A percentile compares a stretch with the other conserved stretches of the same genome.
Conservation (phyloP, 371 early-diverging fungal genomes). For the Enterocytospora artemiae region DNA sequence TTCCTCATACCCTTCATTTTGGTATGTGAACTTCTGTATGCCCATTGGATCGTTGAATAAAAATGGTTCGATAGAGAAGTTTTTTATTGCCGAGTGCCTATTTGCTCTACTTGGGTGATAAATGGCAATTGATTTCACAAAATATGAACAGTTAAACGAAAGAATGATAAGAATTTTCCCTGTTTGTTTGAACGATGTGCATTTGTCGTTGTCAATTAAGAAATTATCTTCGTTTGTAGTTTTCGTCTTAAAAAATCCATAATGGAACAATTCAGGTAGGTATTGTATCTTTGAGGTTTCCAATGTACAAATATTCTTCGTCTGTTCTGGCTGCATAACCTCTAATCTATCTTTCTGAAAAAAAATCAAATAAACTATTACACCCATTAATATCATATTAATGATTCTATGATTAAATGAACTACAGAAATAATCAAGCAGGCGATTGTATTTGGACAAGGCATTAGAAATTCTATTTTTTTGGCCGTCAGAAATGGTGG, state of each 20-base stretch:
- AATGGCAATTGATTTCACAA: conserved; percentile 40
- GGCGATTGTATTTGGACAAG: no score
- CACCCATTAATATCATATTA: no score
- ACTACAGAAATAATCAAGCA: no score
- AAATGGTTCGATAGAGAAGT: conserved; percentile 35
- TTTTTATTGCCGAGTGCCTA: conserved; percentile 34
- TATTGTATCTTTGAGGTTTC: conserved; percentile 6
- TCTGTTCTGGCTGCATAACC: no score
- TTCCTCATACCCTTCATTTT: conserved; percentile 35
- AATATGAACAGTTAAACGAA: conserved; percentile 31
- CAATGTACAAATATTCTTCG: background rate
- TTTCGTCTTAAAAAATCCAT: conserved; percentile 30
- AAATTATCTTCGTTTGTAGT: conserved; percentile 6
- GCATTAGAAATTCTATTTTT: no score
- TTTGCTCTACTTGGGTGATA: conserved; percentile 43
- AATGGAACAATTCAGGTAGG: conserved; percentile 10
- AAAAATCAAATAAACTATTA: no score
- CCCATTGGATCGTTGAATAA: no score
- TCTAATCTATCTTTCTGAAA: no score
- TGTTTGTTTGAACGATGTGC: conserved; percentile 31
- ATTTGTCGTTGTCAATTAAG: conserved; percentile 10
- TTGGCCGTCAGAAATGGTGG: no score
- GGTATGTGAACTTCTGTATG: conserved; percentile 11
- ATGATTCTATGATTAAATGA: no score
- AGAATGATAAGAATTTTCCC: conserved; percentile 26